A percentile compares a stretch with the other conserved stretches of the same genome.
phyloP scores from a whole-genome alignment of 1,284 basidiomycete genomes.

The Earliella scabrosa region DNA sequence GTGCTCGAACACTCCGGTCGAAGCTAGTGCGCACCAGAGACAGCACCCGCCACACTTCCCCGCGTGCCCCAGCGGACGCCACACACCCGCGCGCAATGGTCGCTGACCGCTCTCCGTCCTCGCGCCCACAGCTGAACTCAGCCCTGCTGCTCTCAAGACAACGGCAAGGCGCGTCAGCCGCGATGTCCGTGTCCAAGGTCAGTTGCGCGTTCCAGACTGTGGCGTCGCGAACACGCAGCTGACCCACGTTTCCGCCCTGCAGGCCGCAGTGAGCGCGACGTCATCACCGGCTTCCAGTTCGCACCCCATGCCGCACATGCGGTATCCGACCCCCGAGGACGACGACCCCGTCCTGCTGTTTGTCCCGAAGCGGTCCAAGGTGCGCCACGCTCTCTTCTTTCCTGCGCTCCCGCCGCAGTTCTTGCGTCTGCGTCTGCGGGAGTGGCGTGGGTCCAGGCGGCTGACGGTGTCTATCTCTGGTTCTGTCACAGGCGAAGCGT shows the following conservation, averaged over 20 bases:
- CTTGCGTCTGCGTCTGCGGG: background rate
- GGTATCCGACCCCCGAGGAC: constrained; percentile 23
- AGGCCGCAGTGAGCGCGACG: background rate
- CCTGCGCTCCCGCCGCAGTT: background rate
- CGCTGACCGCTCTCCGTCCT: background rate
- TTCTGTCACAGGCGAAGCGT: constrained; percentile 17
- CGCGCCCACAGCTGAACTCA: constrained; percentile 28
- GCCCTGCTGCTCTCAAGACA: constrained; percentile 33
- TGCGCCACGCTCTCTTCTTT: constrained; percentile 5
- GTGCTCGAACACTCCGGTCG: background rate
- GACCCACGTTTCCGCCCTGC: background rate
- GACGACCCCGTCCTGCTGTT: constrained; percentile 29
- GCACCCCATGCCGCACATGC: constrained; percentile 4
- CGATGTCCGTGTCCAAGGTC: constrained; percentile 16
- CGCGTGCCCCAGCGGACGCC: background rate
- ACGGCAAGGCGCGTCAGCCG: constrained; percentile 24
- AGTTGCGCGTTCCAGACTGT: constrained; percentile 13
- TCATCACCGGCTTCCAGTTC: background rate
- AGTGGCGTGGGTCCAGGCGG: background rate
- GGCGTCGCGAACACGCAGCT: constrained; percentile 8
- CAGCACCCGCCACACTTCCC: background rate
- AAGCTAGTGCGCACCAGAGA: too few relatives aligned
- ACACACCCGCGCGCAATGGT: background rate
- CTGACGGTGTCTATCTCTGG: background rate
- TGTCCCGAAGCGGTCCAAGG: constrained; percentile 27